These are phyloP conservation scores for Kodamaea kaohsiungensis DNA, from an alignment of 805 yeast genomes.

Conservation along the genomic window DNA sequence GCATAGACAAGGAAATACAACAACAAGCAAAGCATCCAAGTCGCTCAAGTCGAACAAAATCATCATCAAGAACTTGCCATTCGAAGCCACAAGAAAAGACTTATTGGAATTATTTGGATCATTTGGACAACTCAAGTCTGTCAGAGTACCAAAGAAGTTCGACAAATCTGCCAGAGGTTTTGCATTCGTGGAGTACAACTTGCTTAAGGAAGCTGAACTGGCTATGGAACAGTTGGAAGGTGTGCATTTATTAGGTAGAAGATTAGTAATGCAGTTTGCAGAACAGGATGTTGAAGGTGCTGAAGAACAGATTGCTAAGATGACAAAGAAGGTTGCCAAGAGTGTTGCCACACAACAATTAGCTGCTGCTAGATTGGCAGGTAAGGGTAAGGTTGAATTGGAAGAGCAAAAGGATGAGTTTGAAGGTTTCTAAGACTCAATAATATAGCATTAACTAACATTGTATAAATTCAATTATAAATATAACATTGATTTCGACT, in stretches of 20 bases:
- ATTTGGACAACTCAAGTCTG: slow-evolving; percentile 92
- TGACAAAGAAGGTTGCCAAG: slow-evolving; percentile 81
- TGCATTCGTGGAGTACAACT: slow-evolving; percentile 91
- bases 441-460: neutral
- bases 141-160: slow-evolving; percentile 94
- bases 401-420: slow-evolving; percentile 49
- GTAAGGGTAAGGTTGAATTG: slow-evolving; percentile 71
- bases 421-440: slow-evolving; percentile 21
- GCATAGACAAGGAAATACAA: slow-evolving; percentile 59
- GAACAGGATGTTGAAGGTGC: slow-evolving; percentile 78
- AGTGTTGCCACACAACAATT: slow-evolving; percentile 79
- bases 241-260: slow-evolving; percentile 93
- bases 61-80: slow-evolving; percentile 94
- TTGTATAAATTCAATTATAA: neutral
- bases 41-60: slow-evolving; percentile 66
- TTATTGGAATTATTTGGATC: slow-evolving; percentile 91
- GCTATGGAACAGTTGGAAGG: slow-evolving; percentile 95
- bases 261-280: slow-evolving; percentile 91
- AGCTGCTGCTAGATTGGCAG: slow-evolving; percentile 67
- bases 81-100: slow-evolving; percentile 92
- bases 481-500: neutral
- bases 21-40: slow-evolving; percentile 20
- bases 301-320: slow-evolving; percentile 85
- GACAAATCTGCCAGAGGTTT: slow-evolving; percentile 95
- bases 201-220: slow-evolving; percentile 85